Base-by-base conservation (phyloP, 1,284 basidiomycete species). In the Rhodotorula sp. region DNA sequence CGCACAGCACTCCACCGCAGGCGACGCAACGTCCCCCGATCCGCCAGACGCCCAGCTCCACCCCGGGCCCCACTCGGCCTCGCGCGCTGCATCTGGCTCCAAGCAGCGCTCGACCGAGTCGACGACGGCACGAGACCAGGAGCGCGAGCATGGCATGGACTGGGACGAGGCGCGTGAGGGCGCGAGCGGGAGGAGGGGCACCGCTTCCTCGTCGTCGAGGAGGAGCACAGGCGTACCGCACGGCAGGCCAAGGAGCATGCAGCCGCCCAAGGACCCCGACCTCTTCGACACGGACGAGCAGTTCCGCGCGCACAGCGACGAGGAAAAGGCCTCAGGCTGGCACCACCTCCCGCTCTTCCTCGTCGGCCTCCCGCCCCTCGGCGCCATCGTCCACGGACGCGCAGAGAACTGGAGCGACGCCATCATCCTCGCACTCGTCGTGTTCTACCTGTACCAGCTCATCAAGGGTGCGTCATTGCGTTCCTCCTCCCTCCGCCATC, bases 341-440 rank as follows among this genome's bases (percentile, higher is more conserved):
- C 69, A 71, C 51, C 68, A 79, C 65, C 69, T 78, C 25, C 78
- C 78, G 13, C 68, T 79, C 36, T 39, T 75, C n/a, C 70, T 79
- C 69, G 78, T 77, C 57, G 74, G 71, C 19, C 55, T 79, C 4
- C 78, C 78, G 2, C 70, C 77, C 1, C 55, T 79, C 19, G 74
- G 77, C 10, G 75, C 77, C 1, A 67, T 77, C 64, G 36, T 79
- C 9, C 76, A 77, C 46, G 78, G 81, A n/a, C 74, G 79, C 39
- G 80, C 81, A 17, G 81, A 82, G 72, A 78, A 79, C 48, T 83
- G 82, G 82, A 78, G 78, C 41, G 81, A 83, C 66, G 80, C 78
- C 22, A 79, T 83, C 61, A 75, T 82, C 57, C 79, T 83, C 71
- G 67, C 81, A 29, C 76, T 83, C 29, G 77, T 80, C 46, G 77